A percentile compares a stretch with the other conserved stretches of the same genome.
phyloP scores from a whole-genome alignment of 2,329 filamentous ascomycete genomes.

The Fonsecaea multimorphosa region DNA sequence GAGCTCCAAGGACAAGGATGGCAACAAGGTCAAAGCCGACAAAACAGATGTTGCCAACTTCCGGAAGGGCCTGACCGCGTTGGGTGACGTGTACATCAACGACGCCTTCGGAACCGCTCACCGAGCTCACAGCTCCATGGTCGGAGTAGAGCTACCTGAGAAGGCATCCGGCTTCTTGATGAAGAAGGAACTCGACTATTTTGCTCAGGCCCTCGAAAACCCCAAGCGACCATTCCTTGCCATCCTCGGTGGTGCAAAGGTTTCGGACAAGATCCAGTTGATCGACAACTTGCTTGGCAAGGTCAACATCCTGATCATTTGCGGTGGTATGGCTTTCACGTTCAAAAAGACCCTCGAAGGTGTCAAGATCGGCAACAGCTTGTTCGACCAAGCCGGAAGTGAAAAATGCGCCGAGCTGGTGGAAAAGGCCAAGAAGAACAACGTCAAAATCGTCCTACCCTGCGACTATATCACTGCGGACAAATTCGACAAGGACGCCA shows the following conservation, averaged over 20 bases:
- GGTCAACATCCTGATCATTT: slow-evolving; percentile 95
- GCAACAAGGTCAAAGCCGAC: slow-evolving; percentile 98
- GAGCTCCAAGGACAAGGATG: slow-evolving; percentile 88
- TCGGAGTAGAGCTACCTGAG: slow-evolving; percentile 91
- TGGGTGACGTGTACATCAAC: slow-evolving; percentile 97
- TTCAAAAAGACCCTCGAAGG: slow-evolving; percentile 99
- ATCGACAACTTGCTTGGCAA: slow-evolving; percentile 99
- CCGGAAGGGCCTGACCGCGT: slow-evolving; percentile 89
- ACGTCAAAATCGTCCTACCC: slow-evolving; percentile 92
- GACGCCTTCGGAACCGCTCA: slow-evolving; percentile 98
- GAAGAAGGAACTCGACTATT: slow-evolving; percentile 99
- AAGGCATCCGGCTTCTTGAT: slow-evolving; percentile 98
- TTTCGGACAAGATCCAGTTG: slow-evolving; percentile 99
- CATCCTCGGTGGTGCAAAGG: slow-evolving; percentile 97
- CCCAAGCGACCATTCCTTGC: slow-evolving; percentile 96
- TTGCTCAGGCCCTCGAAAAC: slow-evolving; percentile 91
- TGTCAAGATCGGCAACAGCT: slow-evolving; percentile 84
- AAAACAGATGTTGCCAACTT: slow-evolving; percentile 91
- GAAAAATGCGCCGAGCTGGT: slow-evolving; percentile 88
- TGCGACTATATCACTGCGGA: slow-evolving; percentile 96
- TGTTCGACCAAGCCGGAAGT: slow-evolving; percentile 92
- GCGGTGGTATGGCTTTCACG: slow-evolving; percentile 98
- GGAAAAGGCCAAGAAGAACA: slow-evolving; percentile 95
- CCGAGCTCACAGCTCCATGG: slow-evolving; percentile 99
- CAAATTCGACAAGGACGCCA: slow-evolving; percentile 87